Base-by-base conservation (phyloP, 768 basidiomycete species). In the Boletellus sp. region DNA sequence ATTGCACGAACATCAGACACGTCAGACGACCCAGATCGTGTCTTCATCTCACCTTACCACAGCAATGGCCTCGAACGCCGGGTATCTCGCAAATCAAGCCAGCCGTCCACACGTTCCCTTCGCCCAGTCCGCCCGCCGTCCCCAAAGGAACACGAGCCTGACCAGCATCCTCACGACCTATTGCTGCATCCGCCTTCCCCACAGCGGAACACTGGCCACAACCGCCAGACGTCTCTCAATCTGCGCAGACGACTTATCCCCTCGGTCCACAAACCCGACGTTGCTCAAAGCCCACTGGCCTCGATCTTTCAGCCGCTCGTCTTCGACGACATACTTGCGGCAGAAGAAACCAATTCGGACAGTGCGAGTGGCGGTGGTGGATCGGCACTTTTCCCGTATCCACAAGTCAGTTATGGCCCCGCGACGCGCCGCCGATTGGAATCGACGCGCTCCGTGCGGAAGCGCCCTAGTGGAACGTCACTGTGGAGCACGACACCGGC, bases 291-390 rank as follows among this genome's bases (percentile, higher is more conserved):
- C 42, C 88, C 90, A 15, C 74, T 91, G 3, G 86, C 86, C 2
- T 86, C 88, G 61, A 72, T 88, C 13, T 91, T 79, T 62, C 84
- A 84, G 48, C 85, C 87, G 12, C 54, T 90, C 17, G 46, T 81
- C 6, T 69, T 86, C 15, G 79, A 83, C 44, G 78, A 80, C 2
- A 67, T 17, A 11, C 40, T 73, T 17, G 67, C 70, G 8, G 59
- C 61, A 2, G 62, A 68, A 38, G 71, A 73, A 48, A 68, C 72
- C 13, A 50, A 44, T 9, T 52, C 51, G 13, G 58, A 61, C 28
- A 43, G 22, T 1, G 47, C 56, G 6, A 52, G 57, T 22, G 53
- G 47, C 3, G 51, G 35, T 6, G 54, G 42, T 19, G 48, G 47
- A 22, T 53, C 52, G 2, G 17, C 38, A 12, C 41, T 54, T 37